Conservation (phyloP, 352 stramenopile species). For the Pythium volutum region DNA sequence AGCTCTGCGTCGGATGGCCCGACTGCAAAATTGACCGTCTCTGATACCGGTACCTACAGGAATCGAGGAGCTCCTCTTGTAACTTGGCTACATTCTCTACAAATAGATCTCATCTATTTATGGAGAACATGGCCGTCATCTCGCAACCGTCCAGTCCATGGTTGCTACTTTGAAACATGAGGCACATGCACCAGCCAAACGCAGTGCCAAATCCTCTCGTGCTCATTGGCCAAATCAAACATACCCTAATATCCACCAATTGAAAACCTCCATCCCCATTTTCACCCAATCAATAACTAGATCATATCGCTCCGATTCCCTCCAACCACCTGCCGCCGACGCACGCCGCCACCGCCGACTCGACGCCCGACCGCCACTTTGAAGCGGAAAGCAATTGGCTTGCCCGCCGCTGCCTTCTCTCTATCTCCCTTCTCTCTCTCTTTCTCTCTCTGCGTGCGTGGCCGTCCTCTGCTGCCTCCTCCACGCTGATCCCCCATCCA, state of each 20-base stretch:
- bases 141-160: neutral
- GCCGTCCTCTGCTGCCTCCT: neutral
- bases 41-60: neutral
- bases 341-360: neutral
- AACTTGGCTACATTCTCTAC: slow-evolving; percentile 19
- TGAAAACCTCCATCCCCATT: neutral
- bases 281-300: neutral
- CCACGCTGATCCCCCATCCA: neutral
- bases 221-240: slow-evolving; percentile 4
- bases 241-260: slow-evolving; percentile 11
- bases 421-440: neutral
- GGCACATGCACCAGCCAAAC: slow-evolving; percentile 27
- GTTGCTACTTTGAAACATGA: slow-evolving; percentile 18
- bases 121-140: neutral
- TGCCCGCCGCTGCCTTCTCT: slow-evolving; percentile 19
- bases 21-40: neutral
- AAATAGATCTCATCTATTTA: slow-evolving; percentile 8
- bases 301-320: slow-evolving; percentile 16
- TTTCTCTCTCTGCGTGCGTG: slow-evolving; percentile 1
- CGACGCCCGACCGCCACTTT: slow-evolving; percentile 10
- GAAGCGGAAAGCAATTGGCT: slow-evolving; percentile 31
- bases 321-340: slow-evolving; percentile 15
- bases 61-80: neutral
- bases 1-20: neutral
- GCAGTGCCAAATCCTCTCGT: neutral